Evolutionary conservation across 2,329 filamentous ascomycete genomes (phyloP).

Genomic region (Ophiostoma sp.): DNA sequence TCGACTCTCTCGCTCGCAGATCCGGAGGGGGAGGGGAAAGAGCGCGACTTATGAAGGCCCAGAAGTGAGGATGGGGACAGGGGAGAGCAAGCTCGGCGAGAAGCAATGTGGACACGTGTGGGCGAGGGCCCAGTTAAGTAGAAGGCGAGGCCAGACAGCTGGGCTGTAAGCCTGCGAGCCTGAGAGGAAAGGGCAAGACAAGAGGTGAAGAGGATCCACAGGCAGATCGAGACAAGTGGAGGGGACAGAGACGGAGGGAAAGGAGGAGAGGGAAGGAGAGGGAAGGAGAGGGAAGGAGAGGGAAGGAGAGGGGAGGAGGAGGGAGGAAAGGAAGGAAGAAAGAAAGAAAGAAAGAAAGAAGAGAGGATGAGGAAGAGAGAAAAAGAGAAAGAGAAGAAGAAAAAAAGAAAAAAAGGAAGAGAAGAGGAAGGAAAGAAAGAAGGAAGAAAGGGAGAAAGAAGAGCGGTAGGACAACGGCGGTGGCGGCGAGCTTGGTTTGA

Average conservation of each 20-base stretch:
- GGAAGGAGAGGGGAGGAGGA: not conserved
- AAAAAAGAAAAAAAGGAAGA: not conserved
- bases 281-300: not conserved
- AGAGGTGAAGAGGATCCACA: constrained; percentile 17
- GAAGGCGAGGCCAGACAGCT: constrained; percentile 6
- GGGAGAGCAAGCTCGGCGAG: not conserved
- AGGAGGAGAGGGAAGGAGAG: not conserved
- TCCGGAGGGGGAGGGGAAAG: not conserved
- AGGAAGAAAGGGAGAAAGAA: not conserved
- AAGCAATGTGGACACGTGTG: constrained; percentile 23
- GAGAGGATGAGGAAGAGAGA: not conserved
- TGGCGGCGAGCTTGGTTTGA: not conserved
- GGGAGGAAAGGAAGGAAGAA: not conserved
- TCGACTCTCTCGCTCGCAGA: not conserved
- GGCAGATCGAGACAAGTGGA: not conserved
- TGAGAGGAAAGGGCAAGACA: constrained; percentile 1
- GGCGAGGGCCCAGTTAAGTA: constrained; percentile 13
- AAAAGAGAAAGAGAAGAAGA: not conserved
- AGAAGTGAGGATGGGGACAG: not conserved
- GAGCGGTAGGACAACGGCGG: not conserved
- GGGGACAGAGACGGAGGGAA: not conserved
- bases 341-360: not conserved
- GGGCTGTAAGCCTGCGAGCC: constrained; percentile 4
- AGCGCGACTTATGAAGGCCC: not conserved
- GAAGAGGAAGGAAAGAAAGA: not conserved